These are phyloP conservation scores for Biscogniauxia marginata DNA, from an alignment of 2,329 filamentous ascomycete genomes.

Conservation along the genomic window DNA sequence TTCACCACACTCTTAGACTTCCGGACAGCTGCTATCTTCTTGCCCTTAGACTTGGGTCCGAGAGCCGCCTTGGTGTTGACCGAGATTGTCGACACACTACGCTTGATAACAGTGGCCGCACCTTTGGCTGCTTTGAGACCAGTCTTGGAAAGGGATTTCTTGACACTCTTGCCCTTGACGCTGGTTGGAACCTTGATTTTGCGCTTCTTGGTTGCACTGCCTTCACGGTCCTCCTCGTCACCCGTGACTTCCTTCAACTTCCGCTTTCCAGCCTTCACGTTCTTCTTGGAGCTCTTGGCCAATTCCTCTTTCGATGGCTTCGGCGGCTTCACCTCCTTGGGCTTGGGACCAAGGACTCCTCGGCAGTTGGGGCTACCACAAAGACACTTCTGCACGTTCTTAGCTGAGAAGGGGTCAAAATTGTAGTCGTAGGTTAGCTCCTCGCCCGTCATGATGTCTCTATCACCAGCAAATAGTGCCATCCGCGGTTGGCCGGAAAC, in stretches of 20 bases:
- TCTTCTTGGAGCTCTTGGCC: conserved; percentile 33
- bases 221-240: conserved; percentile 33
- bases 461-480: conserved; percentile 91
- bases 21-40: conserved; percentile 24
- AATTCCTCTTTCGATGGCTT: conserved; percentile 45
- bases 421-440: conserved; percentile 94
- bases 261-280: conserved; percentile 51
- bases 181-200: conserved; percentile 44
- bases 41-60: conserved; percentile 22
- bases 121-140: conserved; percentile 36
- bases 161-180: conserved; percentile 28
- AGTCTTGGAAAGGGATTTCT: conserved; percentile 30
- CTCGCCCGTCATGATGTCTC: conserved; percentile 88
- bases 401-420: conserved; percentile 67
- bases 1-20: conserved; percentile 31
- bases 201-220: conserved; percentile 40
- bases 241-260: conserved; percentile 55
- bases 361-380: conserved; percentile 64
- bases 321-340: conserved; percentile 51
- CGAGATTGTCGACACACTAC: conserved; percentile 39
- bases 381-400: conserved; percentile 66
- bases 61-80: conserved; percentile 35
- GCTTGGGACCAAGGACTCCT: conserved; percentile 61
- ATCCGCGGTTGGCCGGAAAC: conserved; percentile 92
- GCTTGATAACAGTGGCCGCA: conserved; percentile 38